phyloP scores from a whole-genome alignment of 2,329 filamentous ascomycete genomes.

The Exophiala spinifera region DNA sequence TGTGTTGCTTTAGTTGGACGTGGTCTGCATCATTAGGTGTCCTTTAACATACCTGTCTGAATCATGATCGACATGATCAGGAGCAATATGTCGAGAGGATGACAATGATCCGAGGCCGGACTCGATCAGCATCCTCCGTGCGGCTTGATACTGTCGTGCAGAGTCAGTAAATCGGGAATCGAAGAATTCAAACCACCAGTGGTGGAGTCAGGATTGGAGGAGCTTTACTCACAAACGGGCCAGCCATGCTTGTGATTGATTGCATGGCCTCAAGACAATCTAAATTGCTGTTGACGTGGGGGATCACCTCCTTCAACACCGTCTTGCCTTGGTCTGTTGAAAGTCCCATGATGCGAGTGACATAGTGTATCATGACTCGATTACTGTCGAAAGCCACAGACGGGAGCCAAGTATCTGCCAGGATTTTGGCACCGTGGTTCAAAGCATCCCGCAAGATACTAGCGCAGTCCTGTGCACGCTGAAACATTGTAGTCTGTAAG shows the following conservation, averaged over 20 bases:
- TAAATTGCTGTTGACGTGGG: not conserved
- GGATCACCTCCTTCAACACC: not conserved
- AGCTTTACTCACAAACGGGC: not conserved
- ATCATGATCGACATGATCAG: not conserved
- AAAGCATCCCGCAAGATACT: too few species aligned
- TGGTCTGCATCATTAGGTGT: not conserved
- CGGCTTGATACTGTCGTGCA: not conserved
- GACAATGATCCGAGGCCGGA: not conserved
- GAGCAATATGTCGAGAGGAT: not conserved
- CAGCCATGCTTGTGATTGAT: constrained; percentile 1
- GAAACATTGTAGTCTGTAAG: too few species aligned
- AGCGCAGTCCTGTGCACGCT: too few species aligned
- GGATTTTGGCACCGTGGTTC: too few species aligned
- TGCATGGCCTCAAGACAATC: not conserved
- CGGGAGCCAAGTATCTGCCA: too few species aligned
- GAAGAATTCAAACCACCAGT: not conserved
- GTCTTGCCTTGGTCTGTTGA: not conserved
- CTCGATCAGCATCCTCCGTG: not conserved
- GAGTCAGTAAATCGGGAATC: not conserved
- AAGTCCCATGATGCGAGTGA: not conserved
- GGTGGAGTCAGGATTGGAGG: not conserved
- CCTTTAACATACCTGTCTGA: not conserved
- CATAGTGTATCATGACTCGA: not conserved
- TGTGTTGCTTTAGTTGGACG: not conserved
- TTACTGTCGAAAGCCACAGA: not conserved